These are phyloP conservation scores for Mycena filopes DNA, from an alignment of 768 basidiomycete genomes.

Conservation along the genomic window DNA sequence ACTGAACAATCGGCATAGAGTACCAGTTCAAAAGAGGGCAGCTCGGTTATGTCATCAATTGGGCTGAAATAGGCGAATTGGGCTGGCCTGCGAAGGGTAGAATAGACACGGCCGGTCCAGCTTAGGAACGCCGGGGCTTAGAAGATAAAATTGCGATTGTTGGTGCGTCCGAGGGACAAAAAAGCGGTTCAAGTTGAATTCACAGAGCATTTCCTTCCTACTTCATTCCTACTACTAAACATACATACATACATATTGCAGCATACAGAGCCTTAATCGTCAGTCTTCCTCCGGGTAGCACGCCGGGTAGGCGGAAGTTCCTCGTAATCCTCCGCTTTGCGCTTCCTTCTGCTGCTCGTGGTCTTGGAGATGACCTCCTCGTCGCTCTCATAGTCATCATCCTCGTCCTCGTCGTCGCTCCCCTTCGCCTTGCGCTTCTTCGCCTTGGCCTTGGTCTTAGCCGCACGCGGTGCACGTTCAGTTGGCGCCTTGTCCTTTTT, in stretches of 20 bases:
- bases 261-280: no score
- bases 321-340: conserved; percentile 34
- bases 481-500: conserved; percentile 36
- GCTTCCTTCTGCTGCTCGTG: conserved; percentile 31
- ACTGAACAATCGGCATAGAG: conserved; percentile 78
- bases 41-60: neutral
- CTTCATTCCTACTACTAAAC: no score
- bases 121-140: no score
- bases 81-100: no score
- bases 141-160: no score
- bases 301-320: conserved; percentile 31
- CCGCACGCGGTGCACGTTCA: conserved; percentile 28
- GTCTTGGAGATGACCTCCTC: conserved; percentile 33
- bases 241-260: no score
- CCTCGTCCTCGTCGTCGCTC: conserved; percentile 29
- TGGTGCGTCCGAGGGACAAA: no score
- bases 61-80: neutral
- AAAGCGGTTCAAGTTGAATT: no score
- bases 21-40: neutral
- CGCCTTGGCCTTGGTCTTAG: conserved; percentile 31
- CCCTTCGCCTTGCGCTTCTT: conserved; percentile 24
- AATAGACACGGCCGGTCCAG: no score
- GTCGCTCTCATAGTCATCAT: conserved; percentile 27
- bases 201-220: no score
- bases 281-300: conserved; percentile 13